Percentiles rank a stretch among this genome's conserved stretches.
phyloP scores from a whole-genome alignment of 2,329 filamentous ascomycete species.

The Alternaria brassicicola region DNA sequence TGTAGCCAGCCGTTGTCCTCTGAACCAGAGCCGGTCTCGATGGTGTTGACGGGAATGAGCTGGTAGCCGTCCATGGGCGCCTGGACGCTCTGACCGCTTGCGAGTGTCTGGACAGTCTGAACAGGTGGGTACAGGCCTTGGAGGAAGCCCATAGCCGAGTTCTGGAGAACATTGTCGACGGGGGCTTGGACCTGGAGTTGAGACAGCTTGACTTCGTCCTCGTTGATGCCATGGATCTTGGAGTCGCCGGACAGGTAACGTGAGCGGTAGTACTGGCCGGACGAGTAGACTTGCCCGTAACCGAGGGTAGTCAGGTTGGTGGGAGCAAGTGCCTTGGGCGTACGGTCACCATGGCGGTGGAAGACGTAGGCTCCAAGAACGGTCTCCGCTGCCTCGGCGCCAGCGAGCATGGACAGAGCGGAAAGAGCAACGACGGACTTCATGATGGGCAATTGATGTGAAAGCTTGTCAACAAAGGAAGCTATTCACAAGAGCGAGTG shows the following conservation, averaged over 20 bases:
- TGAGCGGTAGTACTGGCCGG: conserved; percentile 75
- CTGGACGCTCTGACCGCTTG: conserved; percentile 70
- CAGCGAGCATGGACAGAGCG: conserved; percentile 35
- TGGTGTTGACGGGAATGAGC: conserved; percentile 74
- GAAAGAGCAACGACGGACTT: conserved; percentile 31
- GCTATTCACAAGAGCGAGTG: neutral
- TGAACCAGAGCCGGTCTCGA: conserved; percentile 64
- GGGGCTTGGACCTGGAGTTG: conserved; percentile 78
- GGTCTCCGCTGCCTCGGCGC: conserved; percentile 61
- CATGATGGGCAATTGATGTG: conserved; percentile 30
- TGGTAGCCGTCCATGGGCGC: conserved; percentile 82
- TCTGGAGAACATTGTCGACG: conserved; percentile 76
- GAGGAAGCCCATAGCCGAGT: conserved; percentile 78
- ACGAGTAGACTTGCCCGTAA: conserved; percentile 73
- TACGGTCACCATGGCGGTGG: conserved; percentile 87
- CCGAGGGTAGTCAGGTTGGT: conserved; percentile 79
- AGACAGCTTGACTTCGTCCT: conserved; percentile 68
- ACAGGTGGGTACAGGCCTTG: conserved; percentile 88
- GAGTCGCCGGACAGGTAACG: conserved; percentile 72
- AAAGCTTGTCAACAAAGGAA: neutral
- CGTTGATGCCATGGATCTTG: conserved; percentile 70
- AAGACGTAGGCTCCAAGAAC: conserved; percentile 86
- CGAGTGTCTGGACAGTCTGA: conserved; percentile 63
- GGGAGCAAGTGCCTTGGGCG: conserved; percentile 74
- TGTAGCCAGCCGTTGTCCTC: conserved; percentile 65